Conservation (phyloP, 1,139 yeast species). For the Chernovozyma aurita region DNA sequence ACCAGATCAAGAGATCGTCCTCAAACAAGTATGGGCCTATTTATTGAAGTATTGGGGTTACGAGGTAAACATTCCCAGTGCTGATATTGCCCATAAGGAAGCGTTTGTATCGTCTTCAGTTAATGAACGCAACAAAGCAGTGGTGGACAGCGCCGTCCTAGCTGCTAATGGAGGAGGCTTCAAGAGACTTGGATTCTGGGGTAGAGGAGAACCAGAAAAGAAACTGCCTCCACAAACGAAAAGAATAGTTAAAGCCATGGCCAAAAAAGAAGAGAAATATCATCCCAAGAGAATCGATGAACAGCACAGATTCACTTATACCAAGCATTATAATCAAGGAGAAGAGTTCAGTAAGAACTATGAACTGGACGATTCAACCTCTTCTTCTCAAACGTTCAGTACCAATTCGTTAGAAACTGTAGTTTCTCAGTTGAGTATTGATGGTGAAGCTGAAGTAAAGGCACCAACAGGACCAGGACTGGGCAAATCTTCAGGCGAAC, state of each 20-base stretch:
- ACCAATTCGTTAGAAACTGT: conserved; percentile 4
- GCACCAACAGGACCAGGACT: neutral
- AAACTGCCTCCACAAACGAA: conserved; percentile 3
- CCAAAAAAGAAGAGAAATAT: conserved; percentile 5
- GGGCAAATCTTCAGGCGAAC: neutral
- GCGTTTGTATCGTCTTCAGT: conserved; percentile 32
- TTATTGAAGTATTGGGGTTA: conserved; percentile 37
- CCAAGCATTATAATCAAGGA: conserved; percentile 3
- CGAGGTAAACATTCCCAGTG: conserved; percentile 24
- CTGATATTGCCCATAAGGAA: conserved; percentile 29
- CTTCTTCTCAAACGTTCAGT: neutral
- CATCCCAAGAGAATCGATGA: conserved; percentile 5
- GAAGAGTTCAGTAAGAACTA: conserved; percentile 2
- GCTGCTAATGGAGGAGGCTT: conserved; percentile 12
- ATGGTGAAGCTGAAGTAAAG: conserved; percentile 3
- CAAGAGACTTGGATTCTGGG: conserved; percentile 13
- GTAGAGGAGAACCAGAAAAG: conserved; percentile 8
- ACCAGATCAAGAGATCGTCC: conserved; percentile 36
- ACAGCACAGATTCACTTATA: conserved; percentile 6
- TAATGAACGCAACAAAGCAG: conserved; percentile 9
- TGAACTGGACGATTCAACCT: conserved; percentile 6
- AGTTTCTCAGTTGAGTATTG: conserved; percentile 5
- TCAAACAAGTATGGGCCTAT: conserved; percentile 42
- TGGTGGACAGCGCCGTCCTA: conserved; percentile 4
- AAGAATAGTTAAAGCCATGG: conserved; percentile 4